Evolutionary conservation across 2,329 filamentous ascomycete genomes (phyloP).

Genomic region (Stagonosporopsis vannaccii): DNA sequence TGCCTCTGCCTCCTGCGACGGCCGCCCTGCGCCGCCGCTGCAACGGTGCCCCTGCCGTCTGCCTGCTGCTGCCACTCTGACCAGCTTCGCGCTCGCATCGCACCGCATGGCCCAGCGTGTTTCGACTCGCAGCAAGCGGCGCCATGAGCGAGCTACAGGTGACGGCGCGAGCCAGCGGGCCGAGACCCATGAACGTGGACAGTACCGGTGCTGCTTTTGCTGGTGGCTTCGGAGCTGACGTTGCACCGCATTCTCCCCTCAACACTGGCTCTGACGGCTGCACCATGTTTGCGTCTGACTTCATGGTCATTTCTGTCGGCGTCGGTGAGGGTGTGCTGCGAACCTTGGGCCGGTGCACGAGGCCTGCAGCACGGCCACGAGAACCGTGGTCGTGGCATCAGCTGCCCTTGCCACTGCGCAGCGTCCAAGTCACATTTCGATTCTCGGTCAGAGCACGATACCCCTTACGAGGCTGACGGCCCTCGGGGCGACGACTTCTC

Average conservation of each 20-base stretch:
- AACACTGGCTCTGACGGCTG: not conserved
- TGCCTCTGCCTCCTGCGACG: not conserved
- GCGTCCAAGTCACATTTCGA: conserved; percentile 11
- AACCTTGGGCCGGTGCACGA: conserved; percentile 19
- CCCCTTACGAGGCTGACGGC: not conserved
- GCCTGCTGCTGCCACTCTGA: conserved; percentile 6
- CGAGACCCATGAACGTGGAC: conserved; percentile 13
- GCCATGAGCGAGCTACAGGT: conserved; percentile 22
- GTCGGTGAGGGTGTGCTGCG: conserved; percentile 14
- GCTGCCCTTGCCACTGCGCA: conserved; percentile 32
- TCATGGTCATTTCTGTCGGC: not conserved
- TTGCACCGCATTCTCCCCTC: conserved; percentile 1
- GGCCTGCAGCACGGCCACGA: conserved; percentile 12
- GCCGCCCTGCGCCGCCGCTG: conserved; percentile 12
- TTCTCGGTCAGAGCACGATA: conserved; percentile 1
- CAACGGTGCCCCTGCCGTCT: no score
- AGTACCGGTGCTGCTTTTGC: conserved; percentile 13
- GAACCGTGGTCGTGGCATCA: conserved; percentile 20
- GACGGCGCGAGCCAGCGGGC: conserved; percentile 26
- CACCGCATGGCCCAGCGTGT: conserved; percentile 12
- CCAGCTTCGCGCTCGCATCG: conserved; percentile 15
- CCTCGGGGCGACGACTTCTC: conserved; percentile 3
- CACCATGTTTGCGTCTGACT: not conserved
- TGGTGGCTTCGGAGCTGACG: not conserved
- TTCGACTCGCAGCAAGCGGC: conserved; percentile 11